Evolutionary conservation across 2,329 filamentous ascomycete genomes (phyloP), one percentile per base, ranked within the genome.

Genomic region (Diaporthe caulivora): DNA sequence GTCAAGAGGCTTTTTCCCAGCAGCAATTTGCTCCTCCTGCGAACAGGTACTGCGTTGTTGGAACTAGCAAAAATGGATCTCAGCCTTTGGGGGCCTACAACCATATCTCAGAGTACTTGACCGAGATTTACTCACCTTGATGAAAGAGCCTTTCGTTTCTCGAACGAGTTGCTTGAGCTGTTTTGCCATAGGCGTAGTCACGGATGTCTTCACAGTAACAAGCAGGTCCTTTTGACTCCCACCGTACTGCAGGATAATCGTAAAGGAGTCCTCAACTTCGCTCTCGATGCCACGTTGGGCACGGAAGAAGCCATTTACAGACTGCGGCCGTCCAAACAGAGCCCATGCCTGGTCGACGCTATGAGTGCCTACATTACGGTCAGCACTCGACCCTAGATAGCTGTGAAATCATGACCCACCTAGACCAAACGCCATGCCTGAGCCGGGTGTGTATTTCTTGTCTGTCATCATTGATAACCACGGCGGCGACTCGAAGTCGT

Each of bases 91-190:
- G 15, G 26, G 2, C 29, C 13, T 29, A 42, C 34, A 6, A 11
- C 10, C 34, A 5, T 40, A 3, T 9, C 10, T 42, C 6, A 13
- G 7, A 58, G 31, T 18, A 1, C 10, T 26, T 11, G 11, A 10
- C 7, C 8, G 0, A 47, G 9, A 62, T 76, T 71, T 72, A 72
- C 67, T 49, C 60, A 82, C 82, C 77, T 86, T 86, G 72, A 85
- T 74, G 70, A 82, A 86, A 0, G 81, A 80, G 0, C 90, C 91
- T 79, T 91, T 88, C 1, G 88, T 89, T 29, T 91, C 91, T 2
- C 90, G 82, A 8, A 92, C 86, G 86, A 90, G 92, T 80, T 87
- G 92, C 69, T 90, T 83, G 75, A 92, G 80, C 78, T 92, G 91
- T 76, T 90, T 86, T 58, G 85, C 86, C 78, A 92, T 88, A 1